These are phyloP conservation scores for Adansonia digitata DNA, from an alignment of 345 rosid species.

Conservation along the genomic window DNA sequence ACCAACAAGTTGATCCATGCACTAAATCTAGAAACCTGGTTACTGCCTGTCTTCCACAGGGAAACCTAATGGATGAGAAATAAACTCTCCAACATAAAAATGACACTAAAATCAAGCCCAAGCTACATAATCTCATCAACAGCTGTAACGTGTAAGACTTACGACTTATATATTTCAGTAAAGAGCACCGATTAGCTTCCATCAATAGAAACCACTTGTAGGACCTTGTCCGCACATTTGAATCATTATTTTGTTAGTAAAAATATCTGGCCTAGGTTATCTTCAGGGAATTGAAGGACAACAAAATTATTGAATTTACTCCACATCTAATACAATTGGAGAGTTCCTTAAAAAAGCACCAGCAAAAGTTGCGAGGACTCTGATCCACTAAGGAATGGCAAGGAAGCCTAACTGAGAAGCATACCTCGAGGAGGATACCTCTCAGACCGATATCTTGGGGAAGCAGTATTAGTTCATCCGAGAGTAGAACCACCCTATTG, in stretches of 20 bases:
- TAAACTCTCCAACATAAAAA: too few species aligned
- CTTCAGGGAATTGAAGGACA: too few species aligned
- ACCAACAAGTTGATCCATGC: too few species aligned
- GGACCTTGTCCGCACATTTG: neutral
- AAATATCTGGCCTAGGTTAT: neutral
- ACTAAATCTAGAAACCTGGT: neutral
- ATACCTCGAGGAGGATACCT: slow-evolving; percentile 52
- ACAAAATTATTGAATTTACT: neutral
- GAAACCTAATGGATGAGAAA: neutral
- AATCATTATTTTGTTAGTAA: neutral
- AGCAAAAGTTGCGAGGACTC: slow-evolving; percentile 2
- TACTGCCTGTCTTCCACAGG: neutral
- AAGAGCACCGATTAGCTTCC: too few species aligned
- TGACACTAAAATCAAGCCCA: neutral
- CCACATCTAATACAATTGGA: slow-evolving; percentile 6
- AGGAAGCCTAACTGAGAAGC: slow-evolving; percentile 55
- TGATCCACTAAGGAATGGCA: slow-evolving; percentile 6
- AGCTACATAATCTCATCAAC: neutral
- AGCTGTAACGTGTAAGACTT: neutral
- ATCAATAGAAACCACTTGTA: neutral
- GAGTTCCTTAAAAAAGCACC: neutral
- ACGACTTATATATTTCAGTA: too few species aligned
- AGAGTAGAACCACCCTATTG: slow-evolving; percentile 32
- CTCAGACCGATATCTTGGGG: slow-evolving; percentile 42
- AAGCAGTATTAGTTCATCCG: slow-evolving; percentile 34